Evolutionary conservation across 345 rosid genomes (phyloP), one percentile per base, ranked within the genome.

Genomic region (Cardiospermum halicacabum): DNA sequence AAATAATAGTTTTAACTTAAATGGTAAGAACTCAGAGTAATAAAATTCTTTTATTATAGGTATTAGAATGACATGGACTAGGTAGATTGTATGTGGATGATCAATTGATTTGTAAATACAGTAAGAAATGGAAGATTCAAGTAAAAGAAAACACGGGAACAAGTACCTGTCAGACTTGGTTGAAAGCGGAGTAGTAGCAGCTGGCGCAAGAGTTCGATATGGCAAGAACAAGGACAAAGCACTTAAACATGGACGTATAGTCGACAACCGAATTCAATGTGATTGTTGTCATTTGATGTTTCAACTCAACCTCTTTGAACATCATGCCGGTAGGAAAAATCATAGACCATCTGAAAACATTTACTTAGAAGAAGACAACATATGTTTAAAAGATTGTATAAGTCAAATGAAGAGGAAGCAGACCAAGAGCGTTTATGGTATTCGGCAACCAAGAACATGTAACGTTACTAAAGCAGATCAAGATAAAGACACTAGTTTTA

Each of bases 361-460:
- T 58, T 64, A 74, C 56, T 57, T 84, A 48, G 69, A 79, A 15
- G 60, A 65, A 70, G 86, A 77, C 6, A 62, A 83, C n/a, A n/a
- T n/a, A 54, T 78, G 78, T 53, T 62, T 87, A 27, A 21, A 76
- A 12, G 77, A 77, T 39, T 85, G 88, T 71, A 88, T 77, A 59
- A 63, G 32, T 57, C 57, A 79, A 59, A 22, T 73, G 19, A 54
- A 30, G 42, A 48, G 7, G 16, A 59, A 73, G 37, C 12, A 48
- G 69, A 40, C 16, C 50, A 47, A 40, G 39, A n/a, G 12, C 18
- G 7, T 12, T 18, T 58, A 73, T 82, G 7, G n/a, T n/a, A n/a
- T n/a, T n/a, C n/a, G n/a, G n/a, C n/a, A n/a, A n/a, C n/a, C n/a
- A n/a, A n/a, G n/a, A n/a, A n/a, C n/a, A n/a, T n/a, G n/a, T n/a